Conservation (phyloP, 2,329 filamentous ascomycete species). For the Xylariaceae sp. region DNA sequence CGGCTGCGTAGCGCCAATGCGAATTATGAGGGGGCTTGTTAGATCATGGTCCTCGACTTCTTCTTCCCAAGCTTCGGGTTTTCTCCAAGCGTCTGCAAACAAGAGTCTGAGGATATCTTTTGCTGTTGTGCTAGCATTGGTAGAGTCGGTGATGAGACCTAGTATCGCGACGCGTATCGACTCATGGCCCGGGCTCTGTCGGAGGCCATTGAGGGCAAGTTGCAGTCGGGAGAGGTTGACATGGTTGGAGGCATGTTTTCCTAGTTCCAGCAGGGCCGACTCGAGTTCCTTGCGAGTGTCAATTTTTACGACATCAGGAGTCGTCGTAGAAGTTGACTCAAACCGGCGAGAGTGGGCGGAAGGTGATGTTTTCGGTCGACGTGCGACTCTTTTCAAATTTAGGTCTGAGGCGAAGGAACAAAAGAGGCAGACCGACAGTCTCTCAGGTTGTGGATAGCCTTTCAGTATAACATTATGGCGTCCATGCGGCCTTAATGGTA, state of each 20-base stretch:
- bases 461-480: conserved; percentile 15
- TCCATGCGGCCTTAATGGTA: conserved; percentile 28
- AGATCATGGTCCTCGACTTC: conserved; percentile 49
- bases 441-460: conserved; percentile 7
- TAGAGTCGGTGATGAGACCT: conserved; percentile 38
- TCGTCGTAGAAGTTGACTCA: conserved; percentile 21
- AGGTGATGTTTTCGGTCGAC: conserved; percentile 21
- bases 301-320: not conserved
- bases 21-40: conserved; percentile 56
- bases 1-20: conserved; percentile 40
- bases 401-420: conserved; percentile 25
- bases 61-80: conserved; percentile 61
- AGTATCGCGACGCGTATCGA: conserved; percentile 55
- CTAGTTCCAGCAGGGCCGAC: conserved; percentile 52
- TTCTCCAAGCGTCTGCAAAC: conserved; percentile 62
- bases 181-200: conserved; percentile 51
- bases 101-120: conserved; percentile 63
- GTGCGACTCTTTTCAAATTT: conserved; percentile 10
- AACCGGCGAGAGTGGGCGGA: conserved; percentile 21
- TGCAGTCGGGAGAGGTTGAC: conserved; percentile 66
- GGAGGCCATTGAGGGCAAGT: conserved; percentile 61
- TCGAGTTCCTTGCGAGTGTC: conserved; percentile 50
- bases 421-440: conserved; percentile 29
- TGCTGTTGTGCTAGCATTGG: conserved; percentile 46
- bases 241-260: conserved; percentile 54